Percentiles rank a stretch among this genome's conserved stretches.
Conservation (phyloP, 768 basidiomycete species). For the Dioszegia hungarica region DNA sequence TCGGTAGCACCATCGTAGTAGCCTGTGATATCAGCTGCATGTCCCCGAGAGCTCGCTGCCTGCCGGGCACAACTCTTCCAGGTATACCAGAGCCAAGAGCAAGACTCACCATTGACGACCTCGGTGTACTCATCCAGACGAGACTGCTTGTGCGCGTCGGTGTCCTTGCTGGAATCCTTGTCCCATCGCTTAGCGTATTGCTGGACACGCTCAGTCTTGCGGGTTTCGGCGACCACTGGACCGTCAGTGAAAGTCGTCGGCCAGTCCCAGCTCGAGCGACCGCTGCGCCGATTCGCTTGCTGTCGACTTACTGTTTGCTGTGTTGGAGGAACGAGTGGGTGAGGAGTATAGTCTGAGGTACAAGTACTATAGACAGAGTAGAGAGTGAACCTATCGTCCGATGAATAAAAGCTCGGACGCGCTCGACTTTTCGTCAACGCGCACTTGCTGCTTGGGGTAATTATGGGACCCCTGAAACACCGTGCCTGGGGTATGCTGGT, state of each 20-base stretch:
- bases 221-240: conserved; percentile 19
- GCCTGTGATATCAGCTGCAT: conserved; percentile 55
- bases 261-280: not conserved
- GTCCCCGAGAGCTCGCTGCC: too few species aligned
- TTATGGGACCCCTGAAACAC: too few species aligned
- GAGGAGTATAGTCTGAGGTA: not conserved
- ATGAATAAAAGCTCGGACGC: not conserved
- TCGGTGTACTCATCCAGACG: conserved; percentile 80
- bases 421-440: not conserved
- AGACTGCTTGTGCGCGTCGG: conserved; percentile 61
- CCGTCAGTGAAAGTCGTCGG: not conserved
- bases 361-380: not conserved
- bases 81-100: not conserved
- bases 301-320: too few species aligned
- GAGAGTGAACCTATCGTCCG: not conserved
- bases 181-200: conserved; percentile 87
- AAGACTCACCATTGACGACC: conserved; percentile 75
- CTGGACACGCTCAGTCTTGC: conserved; percentile 25
- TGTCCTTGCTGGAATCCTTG: conserved; percentile 69
- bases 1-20: conserved; percentile 97
- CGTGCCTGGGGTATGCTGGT: too few species aligned
- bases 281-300: too few species aligned
- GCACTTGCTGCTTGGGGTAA: not conserved
- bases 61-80: not conserved
- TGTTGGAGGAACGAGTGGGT: too few species aligned